Conservation (phyloP, 2,329 filamentous ascomycete species). For the Ilyonectria sp. region DNA sequence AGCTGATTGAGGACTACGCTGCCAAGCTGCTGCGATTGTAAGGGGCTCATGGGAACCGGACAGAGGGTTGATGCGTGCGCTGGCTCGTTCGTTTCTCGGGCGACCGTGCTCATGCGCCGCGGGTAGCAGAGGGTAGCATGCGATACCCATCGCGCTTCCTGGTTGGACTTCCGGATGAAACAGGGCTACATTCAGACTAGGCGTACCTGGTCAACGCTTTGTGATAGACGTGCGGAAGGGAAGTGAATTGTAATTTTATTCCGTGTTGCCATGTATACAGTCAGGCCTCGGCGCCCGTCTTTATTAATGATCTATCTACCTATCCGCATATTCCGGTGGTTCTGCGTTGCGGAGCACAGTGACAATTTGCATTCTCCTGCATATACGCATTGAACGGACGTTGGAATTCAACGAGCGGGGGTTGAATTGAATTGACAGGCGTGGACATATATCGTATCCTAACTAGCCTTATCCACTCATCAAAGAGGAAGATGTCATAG, state of each 20-base stretch:
- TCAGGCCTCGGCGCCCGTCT: conserved; percentile 47
- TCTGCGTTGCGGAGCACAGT: conserved; percentile 11
- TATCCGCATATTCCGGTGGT: conserved; percentile 13
- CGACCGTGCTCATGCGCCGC: conserved; percentile 28
- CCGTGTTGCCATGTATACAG: conserved; percentile 56
- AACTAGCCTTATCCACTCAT: too few species aligned
- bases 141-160: conserved; percentile 34
- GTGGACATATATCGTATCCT: too few species aligned
- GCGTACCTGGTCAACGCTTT: conserved; percentile 47
- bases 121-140: conserved; percentile 34
- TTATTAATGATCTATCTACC: conserved; percentile 51
- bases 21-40: conserved; percentile 90
- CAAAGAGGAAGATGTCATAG: too few species aligned
- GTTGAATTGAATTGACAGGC: too few species aligned
- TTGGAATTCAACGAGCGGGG: not conserved
- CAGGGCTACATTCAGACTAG: conserved; percentile 40
- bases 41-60: conserved; percentile 41
- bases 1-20: conserved; percentile 88
- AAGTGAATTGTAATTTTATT: conserved; percentile 61
- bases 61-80: conserved; percentile 33
- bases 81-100: conserved; percentile 28
- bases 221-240: conserved; percentile 55
- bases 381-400: not conserved
- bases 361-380: not conserved
- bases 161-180: conserved; percentile 34